Percentiles rank a stretch among this genome's conserved stretches.
Evolutionary conservation across 2,329 filamentous ascomycete species (phyloP).

Genomic region (Aspergillus awamori): DNA sequence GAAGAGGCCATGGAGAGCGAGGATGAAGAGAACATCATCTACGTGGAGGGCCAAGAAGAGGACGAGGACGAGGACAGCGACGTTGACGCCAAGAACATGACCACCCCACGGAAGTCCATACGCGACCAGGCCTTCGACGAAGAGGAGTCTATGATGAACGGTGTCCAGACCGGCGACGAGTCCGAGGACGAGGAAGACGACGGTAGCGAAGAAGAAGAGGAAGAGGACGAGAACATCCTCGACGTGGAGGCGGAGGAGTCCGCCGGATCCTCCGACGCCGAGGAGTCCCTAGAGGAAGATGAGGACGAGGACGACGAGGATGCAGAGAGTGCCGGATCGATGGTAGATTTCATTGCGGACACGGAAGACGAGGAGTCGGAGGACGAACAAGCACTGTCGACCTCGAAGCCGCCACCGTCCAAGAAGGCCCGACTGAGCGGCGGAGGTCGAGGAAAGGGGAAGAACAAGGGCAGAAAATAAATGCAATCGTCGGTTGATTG

Average conservation of each 20-base stretch:
- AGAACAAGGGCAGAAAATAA: slow-evolving; percentile 41
- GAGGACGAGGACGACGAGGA: slow-evolving; percentile 64
- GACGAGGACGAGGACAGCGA: slow-evolving; percentile 48
- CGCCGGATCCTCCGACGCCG: slow-evolving; percentile 46
- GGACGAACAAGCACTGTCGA: slow-evolving; percentile 24
- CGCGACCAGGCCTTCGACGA: slow-evolving; percentile 44
- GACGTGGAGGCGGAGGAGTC: slow-evolving; percentile 50
- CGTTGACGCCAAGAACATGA: slow-evolving; percentile 30
- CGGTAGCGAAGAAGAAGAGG: slow-evolving; percentile 58
- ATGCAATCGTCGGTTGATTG: slow-evolving; percentile 5
- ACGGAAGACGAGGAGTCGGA: slow-evolving; percentile 46
- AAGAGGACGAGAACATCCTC: slow-evolving; percentile 45
- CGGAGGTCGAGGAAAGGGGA: slow-evolving; percentile 31
- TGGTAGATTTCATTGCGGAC: slow-evolving; percentile 51
- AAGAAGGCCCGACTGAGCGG: slow-evolving; percentile 41
- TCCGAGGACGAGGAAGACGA: slow-evolving; percentile 56
- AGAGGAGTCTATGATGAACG: slow-evolving; percentile 47
- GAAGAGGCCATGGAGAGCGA: slow-evolving; percentile 49
- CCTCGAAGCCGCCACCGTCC: slow-evolving; percentile 33
- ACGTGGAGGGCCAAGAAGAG: slow-evolving; percentile 79
- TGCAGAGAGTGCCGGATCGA: slow-evolving; percentile 59
- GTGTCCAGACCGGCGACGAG: slow-evolving; percentile 42
- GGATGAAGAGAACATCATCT: slow-evolving; percentile 75
- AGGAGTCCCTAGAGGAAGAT: slow-evolving; percentile 60
- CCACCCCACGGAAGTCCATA: slow-evolving; percentile 39